Evolutionary conservation across 1,284 basidiomycete species (phyloP).

Genomic region (Afroboletus lepidellus): DNA sequence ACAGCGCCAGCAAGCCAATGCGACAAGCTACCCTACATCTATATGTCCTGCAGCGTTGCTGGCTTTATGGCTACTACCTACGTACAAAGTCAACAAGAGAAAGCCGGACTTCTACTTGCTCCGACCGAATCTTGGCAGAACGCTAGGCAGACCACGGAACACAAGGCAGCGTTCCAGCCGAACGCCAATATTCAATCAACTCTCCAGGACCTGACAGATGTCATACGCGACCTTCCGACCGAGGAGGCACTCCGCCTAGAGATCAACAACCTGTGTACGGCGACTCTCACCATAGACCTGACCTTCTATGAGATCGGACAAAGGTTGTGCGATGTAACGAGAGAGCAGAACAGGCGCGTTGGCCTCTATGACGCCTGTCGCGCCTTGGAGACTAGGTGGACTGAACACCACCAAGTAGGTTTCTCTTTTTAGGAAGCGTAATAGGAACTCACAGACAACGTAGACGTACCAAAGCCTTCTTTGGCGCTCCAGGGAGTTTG

Average conservation of each 20-base stretch:
- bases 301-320: conserved; percentile 15
- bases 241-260: conserved; percentile 17
- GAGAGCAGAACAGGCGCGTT: conserved; percentile 6
- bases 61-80: conserved; percentile 13
- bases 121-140: not conserved
- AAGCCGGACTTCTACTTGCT: not conserved
- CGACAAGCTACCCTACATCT: not conserved
- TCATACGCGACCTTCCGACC: conserved; percentile 9
- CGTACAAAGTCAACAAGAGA: conserved; percentile 1
- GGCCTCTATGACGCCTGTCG: conserved; percentile 16
- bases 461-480: conserved; percentile 19
- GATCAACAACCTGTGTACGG: conserved; percentile 16
- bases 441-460: not conserved
- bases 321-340: conserved; percentile 6
- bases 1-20: not conserved
- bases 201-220: not conserved
- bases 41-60: not conserved
- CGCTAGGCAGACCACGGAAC: not conserved
- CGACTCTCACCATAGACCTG: conserved; percentile 18
- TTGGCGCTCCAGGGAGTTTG: conserved; percentile 24
- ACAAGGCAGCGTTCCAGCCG: not conserved
- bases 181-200: not conserved
- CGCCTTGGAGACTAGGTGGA: conserved; percentile 16
- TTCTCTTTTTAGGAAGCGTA: not conserved
- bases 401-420: conserved; percentile 15